Evolutionary conservation across 305 asterid genomes (phyloP).

Genomic region (Rubia peregrina): DNA sequence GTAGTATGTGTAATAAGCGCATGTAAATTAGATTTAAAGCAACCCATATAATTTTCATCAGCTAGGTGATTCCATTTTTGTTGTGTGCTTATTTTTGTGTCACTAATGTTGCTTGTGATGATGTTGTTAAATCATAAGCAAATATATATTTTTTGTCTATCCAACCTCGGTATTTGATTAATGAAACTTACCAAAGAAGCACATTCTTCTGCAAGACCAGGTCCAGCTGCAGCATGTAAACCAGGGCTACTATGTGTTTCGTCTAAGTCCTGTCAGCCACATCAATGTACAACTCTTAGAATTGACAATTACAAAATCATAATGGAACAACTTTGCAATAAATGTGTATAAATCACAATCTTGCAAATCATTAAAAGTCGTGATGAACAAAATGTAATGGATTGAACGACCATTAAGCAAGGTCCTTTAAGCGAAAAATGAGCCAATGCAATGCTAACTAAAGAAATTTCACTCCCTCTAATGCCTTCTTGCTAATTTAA

Average conservation of each 20-base stretch:
- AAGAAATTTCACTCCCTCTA: neutral
- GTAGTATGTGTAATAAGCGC: no score
- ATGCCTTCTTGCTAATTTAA: neutral
- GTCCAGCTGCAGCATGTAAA: constrained; percentile 94
- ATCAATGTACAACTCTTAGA: neutral
- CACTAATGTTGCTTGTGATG: no score
- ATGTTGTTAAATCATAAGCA: no score
- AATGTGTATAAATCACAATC: neutral
- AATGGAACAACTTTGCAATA: no score
- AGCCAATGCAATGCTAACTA: neutral
- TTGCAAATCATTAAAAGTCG: no score
- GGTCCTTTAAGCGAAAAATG: neutral
- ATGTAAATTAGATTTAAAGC: no score
- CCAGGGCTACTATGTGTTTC: constrained; percentile 92
- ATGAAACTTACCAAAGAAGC: constrained; percentile 49
- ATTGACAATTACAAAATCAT: neutral
- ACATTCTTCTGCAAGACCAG: constrained; percentile 90
- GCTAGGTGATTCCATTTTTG: no score
- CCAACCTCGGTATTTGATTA: neutral
- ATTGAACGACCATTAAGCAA: neutral
- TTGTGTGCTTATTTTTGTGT: no score
- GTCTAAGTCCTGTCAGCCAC: constrained; percentile 47
- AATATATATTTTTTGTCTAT: no score
- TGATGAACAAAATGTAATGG: neutral
- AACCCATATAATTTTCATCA: no score